Evolutionary conservation across 169 alveolate species (phyloP).

Genomic region (Amoebophrya sp.): DNA sequence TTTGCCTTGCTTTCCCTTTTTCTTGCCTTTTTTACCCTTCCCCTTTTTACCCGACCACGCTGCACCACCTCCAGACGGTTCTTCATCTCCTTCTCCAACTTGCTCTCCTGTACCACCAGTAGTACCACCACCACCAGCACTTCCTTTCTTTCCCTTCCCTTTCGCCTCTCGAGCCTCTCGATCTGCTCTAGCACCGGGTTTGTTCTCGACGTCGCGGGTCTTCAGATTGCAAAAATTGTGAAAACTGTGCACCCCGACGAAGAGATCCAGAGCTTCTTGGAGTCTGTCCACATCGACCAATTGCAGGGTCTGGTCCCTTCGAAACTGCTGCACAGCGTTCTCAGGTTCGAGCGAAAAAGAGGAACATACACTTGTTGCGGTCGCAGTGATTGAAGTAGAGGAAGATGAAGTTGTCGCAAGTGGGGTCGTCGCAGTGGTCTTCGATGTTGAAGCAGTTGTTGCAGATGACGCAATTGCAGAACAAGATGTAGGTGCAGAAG

Average conservation of each 20-base stretch:
- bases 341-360: not conserved
- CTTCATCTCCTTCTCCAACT: not conserved
- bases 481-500: no score
- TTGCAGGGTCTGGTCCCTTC: not conserved
- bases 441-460: not conserved
- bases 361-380: not conserved
- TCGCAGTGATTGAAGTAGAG: not conserved
- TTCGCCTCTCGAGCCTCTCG: not conserved
- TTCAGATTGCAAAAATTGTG: slow-evolving; percentile 12
- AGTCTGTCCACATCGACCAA: not conserved
- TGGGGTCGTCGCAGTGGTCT: not conserved
- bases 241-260: not conserved
- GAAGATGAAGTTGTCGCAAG: no score
- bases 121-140: not conserved
- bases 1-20: no score
- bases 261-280: not conserved
- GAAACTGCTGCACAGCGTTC: not conserved
- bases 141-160: not conserved
- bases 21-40: not conserved
- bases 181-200: no score
- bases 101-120: not conserved
- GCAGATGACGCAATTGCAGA: no score
- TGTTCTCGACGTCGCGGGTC: not conserved
- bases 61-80: not conserved
- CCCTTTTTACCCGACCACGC: not conserved